Conservation (phyloP, 305 asterid species). For the Fraxinus baroniana region DNA sequence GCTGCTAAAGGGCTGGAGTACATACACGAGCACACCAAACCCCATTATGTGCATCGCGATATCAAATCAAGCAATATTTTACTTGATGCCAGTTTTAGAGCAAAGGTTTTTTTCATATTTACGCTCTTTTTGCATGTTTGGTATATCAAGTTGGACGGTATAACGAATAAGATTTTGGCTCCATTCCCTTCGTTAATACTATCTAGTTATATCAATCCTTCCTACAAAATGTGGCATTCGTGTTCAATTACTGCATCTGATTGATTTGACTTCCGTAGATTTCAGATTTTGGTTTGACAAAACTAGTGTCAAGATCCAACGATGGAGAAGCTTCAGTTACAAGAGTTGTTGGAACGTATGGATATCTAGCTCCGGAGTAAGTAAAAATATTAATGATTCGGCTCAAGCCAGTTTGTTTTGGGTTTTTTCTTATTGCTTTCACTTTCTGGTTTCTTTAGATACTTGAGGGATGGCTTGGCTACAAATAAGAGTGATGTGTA, state of each 20-base stretch:
- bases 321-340: conserved; percentile 91
- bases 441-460: conserved; percentile 44
- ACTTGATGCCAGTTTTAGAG: conserved; percentile 80
- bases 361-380: conserved; percentile 97
- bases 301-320: conserved; percentile 69
- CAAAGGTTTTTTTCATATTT: conserved; percentile 56
- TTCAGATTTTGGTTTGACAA: conserved; percentile 95
- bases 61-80: conserved; percentile 92
- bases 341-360: conserved; percentile 90
- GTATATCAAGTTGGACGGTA: not conserved
- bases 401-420: not conserved
- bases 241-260: conserved; percentile 24
- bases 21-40: conserved; percentile 96
- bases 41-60: conserved; percentile 96
- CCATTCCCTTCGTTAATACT: not conserved
- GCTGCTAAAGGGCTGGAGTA: conserved; percentile 94
- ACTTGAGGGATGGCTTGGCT: conserved; percentile 86
- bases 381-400: conserved; percentile 20
- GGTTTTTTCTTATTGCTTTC: conserved; percentile 16
- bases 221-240: not conserved
- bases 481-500: conserved; percentile 84
- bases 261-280: conserved; percentile 45
- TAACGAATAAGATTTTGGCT: not conserved
- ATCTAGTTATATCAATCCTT: not conserved
- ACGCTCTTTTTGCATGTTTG: not conserved